phyloP scores from a whole-genome alignment of 176 grass and related monocot species.

The Rhynchospora breviuscula region DNA sequence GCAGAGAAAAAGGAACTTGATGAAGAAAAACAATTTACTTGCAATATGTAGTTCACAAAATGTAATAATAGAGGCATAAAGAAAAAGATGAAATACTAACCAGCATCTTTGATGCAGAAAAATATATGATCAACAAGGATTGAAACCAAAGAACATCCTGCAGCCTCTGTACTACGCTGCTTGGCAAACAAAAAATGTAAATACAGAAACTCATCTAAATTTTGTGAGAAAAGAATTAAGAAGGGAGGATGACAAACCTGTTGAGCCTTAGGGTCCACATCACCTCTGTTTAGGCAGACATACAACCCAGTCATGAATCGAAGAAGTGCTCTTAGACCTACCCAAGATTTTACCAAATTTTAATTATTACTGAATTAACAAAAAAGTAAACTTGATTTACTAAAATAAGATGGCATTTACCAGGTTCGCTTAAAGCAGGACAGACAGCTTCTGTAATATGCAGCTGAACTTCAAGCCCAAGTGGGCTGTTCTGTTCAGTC shows the following conservation, averaged over 20 bases:
- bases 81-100: conserved; percentile 35
- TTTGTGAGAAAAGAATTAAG: not conserved
- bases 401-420: conserved; percentile 32
- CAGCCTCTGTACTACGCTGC: conserved; percentile 66
- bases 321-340: conserved; percentile 90
- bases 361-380: conserved; percentile 13
- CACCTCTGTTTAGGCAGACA: conserved; percentile 91
- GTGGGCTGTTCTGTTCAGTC: conserved; percentile 80
- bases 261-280: conserved; percentile 76
- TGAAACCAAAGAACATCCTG: conserved; percentile 93
- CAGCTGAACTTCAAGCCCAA: conserved; percentile 91
- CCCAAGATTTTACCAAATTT: conserved; percentile 15
- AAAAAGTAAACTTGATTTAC: conserved; percentile 27
- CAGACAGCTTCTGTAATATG: conserved; percentile 97
- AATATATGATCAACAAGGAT: conserved; percentile 98
- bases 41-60: conserved; percentile 15
- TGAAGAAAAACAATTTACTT: conserved; percentile 18
- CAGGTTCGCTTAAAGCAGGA: conserved; percentile 98
- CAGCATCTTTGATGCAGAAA: conserved; percentile 97
- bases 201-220: not conserved
- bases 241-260: conserved; percentile 48
- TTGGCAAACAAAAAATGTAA: conserved; percentile 30
- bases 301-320: conserved; percentile 93
- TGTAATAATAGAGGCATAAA: not conserved
- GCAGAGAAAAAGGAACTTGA: conserved; percentile 26